Percentiles rank a stretch among this genome's conserved stretches.
These are phyloP conservation scores for Circinella minor DNA, from an alignment of 371 early-diverging fungal genomes.

Conservation along the genomic window DNA sequence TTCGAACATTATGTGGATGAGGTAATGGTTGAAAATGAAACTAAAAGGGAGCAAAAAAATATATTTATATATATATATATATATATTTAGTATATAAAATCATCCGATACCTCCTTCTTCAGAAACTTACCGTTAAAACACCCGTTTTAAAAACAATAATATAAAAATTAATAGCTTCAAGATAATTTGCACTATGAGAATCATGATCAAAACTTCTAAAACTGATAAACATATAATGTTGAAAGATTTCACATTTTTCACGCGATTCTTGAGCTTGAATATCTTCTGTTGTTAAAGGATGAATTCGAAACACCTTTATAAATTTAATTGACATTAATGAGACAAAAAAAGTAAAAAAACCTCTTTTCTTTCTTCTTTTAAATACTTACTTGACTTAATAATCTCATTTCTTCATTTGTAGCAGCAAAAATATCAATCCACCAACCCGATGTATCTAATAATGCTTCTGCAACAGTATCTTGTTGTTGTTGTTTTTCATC, in stretches of 20 bases:
- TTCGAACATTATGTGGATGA: conserved; percentile 67
- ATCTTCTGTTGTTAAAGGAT: conserved; percentile 93
- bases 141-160: conserved; percentile 78
- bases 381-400: conserved; percentile 62
- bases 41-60: conserved; percentile 22
- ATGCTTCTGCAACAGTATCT: conserved; percentile 29
- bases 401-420: conserved; percentile 79
- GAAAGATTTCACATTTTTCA: conserved; percentile 93
- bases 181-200: conserved; percentile 65
- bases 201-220: conserved; percentile 81
- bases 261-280: conserved; percentile 89
- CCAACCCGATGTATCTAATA: conserved; percentile 65
- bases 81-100: too few species aligned
- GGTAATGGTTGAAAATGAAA: conserved; percentile 66
- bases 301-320: conserved; percentile 60
- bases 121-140: conserved; percentile 54
- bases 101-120: neutral
- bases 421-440: conserved; percentile 91
- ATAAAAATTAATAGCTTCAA: conserved; percentile 84
- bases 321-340: neutral
- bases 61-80: too few species aligned
- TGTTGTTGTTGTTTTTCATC: neutral
- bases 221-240: conserved; percentile 91
- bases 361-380: too few species aligned
- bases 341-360: too few species aligned